Conservation (phyloP, 2,329 filamentous ascomycete genomes). For the Fusarium goolgardi region DNA sequence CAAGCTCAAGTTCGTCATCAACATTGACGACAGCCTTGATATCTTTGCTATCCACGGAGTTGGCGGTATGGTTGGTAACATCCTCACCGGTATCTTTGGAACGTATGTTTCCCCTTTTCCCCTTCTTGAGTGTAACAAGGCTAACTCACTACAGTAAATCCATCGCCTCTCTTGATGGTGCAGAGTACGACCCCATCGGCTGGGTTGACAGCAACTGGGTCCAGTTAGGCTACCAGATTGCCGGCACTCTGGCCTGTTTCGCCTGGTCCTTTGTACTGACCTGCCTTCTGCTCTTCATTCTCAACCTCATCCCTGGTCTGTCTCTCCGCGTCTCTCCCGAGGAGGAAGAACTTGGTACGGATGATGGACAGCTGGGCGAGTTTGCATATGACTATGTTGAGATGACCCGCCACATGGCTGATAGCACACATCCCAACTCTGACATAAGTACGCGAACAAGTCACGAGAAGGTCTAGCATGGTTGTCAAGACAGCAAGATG, state of each 20-base stretch:
- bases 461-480: slow-evolving; percentile 48
- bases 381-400: slow-evolving; percentile 89
- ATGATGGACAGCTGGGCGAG: slow-evolving; percentile 82
- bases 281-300: slow-evolving; percentile 74
- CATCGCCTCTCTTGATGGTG: slow-evolving; percentile 79
- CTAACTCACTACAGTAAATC: slow-evolving; percentile 63
- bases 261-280: slow-evolving; percentile 75
- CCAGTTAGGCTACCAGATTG: slow-evolving; percentile 77
- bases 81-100: slow-evolving; percentile 82
- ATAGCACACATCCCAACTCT: slow-evolving; percentile 42
- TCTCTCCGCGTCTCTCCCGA: slow-evolving; percentile 74
- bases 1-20: slow-evolving; percentile 80
- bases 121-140: background rate
- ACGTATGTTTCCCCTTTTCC: slow-evolving; percentile 60
- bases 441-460: slow-evolving; percentile 44
- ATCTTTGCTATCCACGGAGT: slow-evolving; percentile 91
- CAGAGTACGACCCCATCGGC: slow-evolving; percentile 67
- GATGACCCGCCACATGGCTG: slow-evolving; percentile 71
- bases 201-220: slow-evolving; percentile 79
- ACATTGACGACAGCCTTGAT: slow-evolving; percentile 88
- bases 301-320: slow-evolving; percentile 78
- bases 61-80: slow-evolving; percentile 83
- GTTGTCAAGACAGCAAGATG: background rate
- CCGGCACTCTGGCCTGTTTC: slow-evolving; percentile 73
- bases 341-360: slow-evolving; percentile 76